These are phyloP conservation scores for Xanthoparmelia taractica DNA, from an alignment of 495 filamentous ascomycete species.

Conservation along the genomic window DNA sequence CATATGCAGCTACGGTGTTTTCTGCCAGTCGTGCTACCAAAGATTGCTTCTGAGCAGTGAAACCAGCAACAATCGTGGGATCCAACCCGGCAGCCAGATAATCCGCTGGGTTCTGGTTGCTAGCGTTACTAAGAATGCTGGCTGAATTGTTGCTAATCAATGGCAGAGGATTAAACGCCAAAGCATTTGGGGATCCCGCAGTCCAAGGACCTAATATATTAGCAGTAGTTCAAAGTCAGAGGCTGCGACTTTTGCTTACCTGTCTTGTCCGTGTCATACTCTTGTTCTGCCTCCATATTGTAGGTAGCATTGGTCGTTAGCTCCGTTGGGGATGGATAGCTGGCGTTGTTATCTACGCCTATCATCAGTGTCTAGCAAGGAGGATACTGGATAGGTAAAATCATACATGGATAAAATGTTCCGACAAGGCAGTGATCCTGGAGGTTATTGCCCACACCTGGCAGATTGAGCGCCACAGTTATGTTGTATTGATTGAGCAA, in stretches of 20 bases:
- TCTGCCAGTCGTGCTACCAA: constrained; percentile 22
- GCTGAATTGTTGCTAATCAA: constrained; percentile 25
- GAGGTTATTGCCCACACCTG: constrained; percentile 51
- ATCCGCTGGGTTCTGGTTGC: constrained; percentile 22
- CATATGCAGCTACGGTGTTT: constrained; percentile 26
- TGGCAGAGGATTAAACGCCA: constrained; percentile 27
- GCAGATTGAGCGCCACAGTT: constrained; percentile 39
- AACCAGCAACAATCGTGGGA: constrained; percentile 26
- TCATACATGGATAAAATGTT: constrained; percentile 28
- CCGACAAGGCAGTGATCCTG: constrained; percentile 44
- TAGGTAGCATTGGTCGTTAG: constrained; percentile 28
- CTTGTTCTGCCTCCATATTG: constrained; percentile 22
- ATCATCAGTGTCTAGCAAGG: background rate
- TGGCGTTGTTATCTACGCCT: constrained; percentile 26
- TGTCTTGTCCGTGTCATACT: constrained; percentile 24
- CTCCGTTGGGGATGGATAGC: constrained; percentile 27
- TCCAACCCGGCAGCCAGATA: constrained; percentile 23
- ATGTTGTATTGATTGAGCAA: constrained; percentile 39
- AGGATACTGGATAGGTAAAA: background rate
- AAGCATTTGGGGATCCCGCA: constrained; percentile 26
- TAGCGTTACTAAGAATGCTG: constrained; percentile 23
- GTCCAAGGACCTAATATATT: constrained; percentile 26
- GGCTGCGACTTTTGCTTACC: constrained; percentile 9
- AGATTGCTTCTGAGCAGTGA: constrained; percentile 23
- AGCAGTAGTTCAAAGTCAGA: background rate